Percentiles rank a stretch among this genome's conserved stretches.
These are phyloP conservation scores for Mollisia scopiformis DNA, from an alignment of 2,329 filamentous ascomycete species.

Conservation along the genomic window DNA sequence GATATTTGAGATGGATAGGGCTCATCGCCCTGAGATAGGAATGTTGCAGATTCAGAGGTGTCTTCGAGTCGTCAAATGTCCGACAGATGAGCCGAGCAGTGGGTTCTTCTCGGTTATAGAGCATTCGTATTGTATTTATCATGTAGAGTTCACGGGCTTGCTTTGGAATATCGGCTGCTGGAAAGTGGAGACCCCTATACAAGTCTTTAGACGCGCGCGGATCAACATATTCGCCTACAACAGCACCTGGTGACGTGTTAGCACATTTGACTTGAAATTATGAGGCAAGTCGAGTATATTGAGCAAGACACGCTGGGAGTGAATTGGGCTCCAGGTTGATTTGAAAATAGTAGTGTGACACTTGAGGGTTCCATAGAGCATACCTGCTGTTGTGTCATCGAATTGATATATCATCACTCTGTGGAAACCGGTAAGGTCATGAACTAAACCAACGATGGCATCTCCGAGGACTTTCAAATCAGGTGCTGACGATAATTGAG, in stretches of 20 bases:
- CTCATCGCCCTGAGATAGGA: slow-evolving; percentile 86
- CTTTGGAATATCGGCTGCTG: slow-evolving; percentile 80
- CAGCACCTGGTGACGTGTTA: neutral
- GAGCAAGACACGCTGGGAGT: too few species aligned
- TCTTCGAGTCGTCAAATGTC: slow-evolving; percentile 69
- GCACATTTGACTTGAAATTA: too few species aligned
- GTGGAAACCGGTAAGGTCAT: slow-evolving; percentile 27
- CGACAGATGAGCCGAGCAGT: slow-evolving; percentile 81
- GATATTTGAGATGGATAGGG: slow-evolving; percentile 83
- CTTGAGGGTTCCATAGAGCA: too few species aligned
- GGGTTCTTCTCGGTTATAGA: slow-evolving; percentile 80
- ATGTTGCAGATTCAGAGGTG: slow-evolving; percentile 79
- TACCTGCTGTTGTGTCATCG: slow-evolving; percentile 21
- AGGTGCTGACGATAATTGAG: slow-evolving; percentile 18
- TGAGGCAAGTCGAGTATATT: too few species aligned
- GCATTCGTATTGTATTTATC: slow-evolving; percentile 81
- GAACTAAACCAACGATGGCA: slow-evolving; percentile 27
- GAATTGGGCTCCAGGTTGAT: neutral
- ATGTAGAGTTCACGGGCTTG: slow-evolving; percentile 85
- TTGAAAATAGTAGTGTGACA: neutral
- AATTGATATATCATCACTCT: slow-evolving; percentile 28
- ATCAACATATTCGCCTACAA: slow-evolving; percentile 19
- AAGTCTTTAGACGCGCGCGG: slow-evolving; percentile 13
- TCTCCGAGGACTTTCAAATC: slow-evolving; percentile 19
- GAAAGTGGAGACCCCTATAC: slow-evolving; percentile 58